These are phyloP conservation scores for Eucalyptus sp. DNA, from an alignment of 345 rosid genomes.

Conservation along the genomic window DNA sequence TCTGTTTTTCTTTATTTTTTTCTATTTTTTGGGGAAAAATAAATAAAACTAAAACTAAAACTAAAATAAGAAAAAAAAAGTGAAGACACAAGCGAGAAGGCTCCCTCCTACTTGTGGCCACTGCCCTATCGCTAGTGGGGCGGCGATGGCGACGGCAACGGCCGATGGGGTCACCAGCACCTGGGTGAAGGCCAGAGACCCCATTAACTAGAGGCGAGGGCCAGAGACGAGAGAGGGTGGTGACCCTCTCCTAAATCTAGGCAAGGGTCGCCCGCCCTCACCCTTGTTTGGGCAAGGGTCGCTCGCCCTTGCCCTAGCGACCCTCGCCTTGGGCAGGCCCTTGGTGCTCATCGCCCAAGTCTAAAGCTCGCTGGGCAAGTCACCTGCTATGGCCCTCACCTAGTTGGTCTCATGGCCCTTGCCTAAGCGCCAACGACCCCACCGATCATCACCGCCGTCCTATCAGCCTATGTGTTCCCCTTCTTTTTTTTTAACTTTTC, in stretches of 20 bases:
- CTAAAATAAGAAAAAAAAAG: too few species aligned
- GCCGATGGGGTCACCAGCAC: too few species aligned
- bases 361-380: fast-evolving
- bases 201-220: fast-evolving
- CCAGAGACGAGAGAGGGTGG: fast-evolving
- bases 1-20: too few species aligned
- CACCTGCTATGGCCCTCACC: too few species aligned
- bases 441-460: fast-evolving
- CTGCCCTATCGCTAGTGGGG: fast-evolving
- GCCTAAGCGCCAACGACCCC: fast-evolving
- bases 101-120: too few species aligned
- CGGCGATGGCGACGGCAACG: fast-evolving
- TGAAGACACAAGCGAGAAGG: fast-evolving
- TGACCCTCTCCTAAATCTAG: too few species aligned
- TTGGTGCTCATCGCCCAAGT: fast-evolving
- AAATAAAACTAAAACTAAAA: too few species aligned
- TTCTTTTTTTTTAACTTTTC: too few species aligned
- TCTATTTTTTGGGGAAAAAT: too few species aligned
- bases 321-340: too few species aligned
- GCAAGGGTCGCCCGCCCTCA: fast-evolving
- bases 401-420: too few species aligned
- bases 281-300: fast-evolving
- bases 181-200: fast-evolving
- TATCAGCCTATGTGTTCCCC: too few species aligned
- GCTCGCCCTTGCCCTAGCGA: fast-evolving